Conservation (phyloP, 1,284 basidiomycete genomes). For the Inonotus obliquus region DNA sequence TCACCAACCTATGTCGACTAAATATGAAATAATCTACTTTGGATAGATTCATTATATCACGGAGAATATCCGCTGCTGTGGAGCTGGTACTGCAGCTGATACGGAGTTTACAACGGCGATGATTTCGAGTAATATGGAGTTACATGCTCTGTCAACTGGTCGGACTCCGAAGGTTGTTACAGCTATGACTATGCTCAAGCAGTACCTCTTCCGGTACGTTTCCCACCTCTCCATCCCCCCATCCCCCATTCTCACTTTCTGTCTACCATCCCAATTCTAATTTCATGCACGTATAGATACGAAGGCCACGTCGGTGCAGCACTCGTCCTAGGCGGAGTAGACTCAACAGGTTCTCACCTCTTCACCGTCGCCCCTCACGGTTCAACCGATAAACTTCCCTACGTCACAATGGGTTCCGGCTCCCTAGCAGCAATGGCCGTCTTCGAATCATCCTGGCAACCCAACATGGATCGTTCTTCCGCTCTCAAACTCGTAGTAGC, state of each 20-base stretch:
- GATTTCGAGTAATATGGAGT: constrained; percentile 90
- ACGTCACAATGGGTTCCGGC: constrained; percentile 98
- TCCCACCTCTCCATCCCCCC: not conserved
- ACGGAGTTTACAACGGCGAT: constrained; percentile 94
- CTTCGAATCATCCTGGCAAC: constrained; percentile 86
- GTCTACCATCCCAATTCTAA: not conserved
- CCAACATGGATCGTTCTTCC: constrained; percentile 77
- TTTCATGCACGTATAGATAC: constrained; percentile 47
- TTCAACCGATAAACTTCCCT: constrained; percentile 97
- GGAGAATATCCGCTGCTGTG: constrained; percentile 94
- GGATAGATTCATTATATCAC: constrained; percentile 93
- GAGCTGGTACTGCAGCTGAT: constrained; percentile 97
- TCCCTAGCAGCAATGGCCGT: constrained; percentile 97
- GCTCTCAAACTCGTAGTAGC: constrained; percentile 83
- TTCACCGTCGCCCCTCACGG: constrained; percentile 98
- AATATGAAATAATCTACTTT: not conserved
- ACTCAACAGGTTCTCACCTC: constrained; percentile 88
- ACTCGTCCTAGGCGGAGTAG: constrained; percentile 95
- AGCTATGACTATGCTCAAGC: constrained; percentile 97
- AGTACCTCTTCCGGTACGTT: constrained; percentile 73
- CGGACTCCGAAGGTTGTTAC: constrained; percentile 89
- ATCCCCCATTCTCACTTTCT: not conserved
- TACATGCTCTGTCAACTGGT: constrained; percentile 82
- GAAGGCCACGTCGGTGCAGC: constrained; percentile 95
- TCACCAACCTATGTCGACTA: not conserved